Conservation (phyloP, 176 grass and related monocot genomes). For the Eleusine coracana region DNA sequence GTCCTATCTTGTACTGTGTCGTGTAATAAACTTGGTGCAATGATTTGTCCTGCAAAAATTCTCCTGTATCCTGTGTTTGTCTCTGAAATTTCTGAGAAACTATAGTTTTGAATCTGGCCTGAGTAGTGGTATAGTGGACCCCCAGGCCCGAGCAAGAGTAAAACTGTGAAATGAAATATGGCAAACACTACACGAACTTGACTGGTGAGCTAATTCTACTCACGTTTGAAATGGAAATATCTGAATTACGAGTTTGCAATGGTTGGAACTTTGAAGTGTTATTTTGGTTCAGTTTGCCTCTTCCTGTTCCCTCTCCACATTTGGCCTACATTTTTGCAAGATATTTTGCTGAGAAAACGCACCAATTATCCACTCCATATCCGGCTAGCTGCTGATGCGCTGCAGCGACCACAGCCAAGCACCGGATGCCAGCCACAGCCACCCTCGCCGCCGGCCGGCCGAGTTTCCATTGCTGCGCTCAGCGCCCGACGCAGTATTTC, state of each 20-base stretch:
- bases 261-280: neutral
- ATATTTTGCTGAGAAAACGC: neutral
- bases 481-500: slow-evolving; percentile 22
- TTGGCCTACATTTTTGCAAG: neutral
- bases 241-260: neutral
- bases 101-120: neutral
- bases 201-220: neutral
- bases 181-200: neutral
- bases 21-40: slow-evolving; percentile 28
- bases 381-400: slow-evolving; percentile 4
- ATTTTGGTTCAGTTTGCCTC: neutral
- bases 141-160: neutral
- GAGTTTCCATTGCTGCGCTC: slow-evolving; percentile 38
- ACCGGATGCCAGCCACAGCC: neutral
- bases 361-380: slow-evolving; percentile 25
- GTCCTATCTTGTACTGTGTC: neutral
- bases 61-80: neutral
- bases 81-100: neutral
- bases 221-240: neutral
- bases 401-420: slow-evolving; percentile 29
- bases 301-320: neutral
- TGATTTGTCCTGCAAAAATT: slow-evolving; percentile 17
- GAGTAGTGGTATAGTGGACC: neutral
- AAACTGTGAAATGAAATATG: neutral
- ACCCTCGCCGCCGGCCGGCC: neutral